phyloP scores from a whole-genome alignment of 345 rosid genomes.

The Brassica napus region Da-Ae NC_063451.1:41341001-41341500 shows the following conservation, averaged over 20 bases:
- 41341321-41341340: conserved; percentile 22
- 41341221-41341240: neutral
- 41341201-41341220: neutral
- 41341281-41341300: conserved; percentile 35
- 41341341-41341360: conserved; percentile 20
- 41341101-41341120: neutral
- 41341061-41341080: neutral
- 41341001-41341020: neutral
- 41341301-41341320: conserved; percentile 28
- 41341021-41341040: neutral
- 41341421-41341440: conserved; percentile 45
- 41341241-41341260: conserved; percentile 33
- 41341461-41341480: conserved; percentile 46
- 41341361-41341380: conserved; percentile 31
- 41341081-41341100: neutral
- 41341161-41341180: neutral
- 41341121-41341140: neutral
- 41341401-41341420: conserved; percentile 33
- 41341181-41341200: neutral
- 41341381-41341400: neutral
- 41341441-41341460: conserved; percentile 46
- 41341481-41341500: conserved; percentile 47
- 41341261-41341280: conserved; percentile 31
- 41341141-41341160: neutral
- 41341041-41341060: neutral